Conservation (phyloP, 2,329 filamentous ascomycete species). For the Stemphylium lycopersici region DNA sequence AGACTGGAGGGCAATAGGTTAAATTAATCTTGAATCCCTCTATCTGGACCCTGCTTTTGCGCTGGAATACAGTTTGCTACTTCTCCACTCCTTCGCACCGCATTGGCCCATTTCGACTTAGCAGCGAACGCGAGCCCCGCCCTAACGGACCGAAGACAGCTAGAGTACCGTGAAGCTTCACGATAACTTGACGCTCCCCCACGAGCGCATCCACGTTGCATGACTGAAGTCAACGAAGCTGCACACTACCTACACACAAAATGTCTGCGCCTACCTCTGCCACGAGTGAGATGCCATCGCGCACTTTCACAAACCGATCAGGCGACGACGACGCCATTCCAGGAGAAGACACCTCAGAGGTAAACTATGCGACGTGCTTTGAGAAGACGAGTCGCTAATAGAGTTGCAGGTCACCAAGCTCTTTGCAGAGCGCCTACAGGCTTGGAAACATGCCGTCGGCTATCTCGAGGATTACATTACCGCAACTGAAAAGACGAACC, state of each 20-base stretch:
- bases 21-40: conserved; percentile 13
- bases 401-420: conserved; percentile 57
- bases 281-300: conserved; percentile 38
- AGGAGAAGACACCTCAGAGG: conserved; percentile 57
- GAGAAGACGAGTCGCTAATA: not conserved
- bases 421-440: conserved; percentile 84
- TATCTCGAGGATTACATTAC: conserved; percentile 90
- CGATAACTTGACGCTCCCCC: not conserved
- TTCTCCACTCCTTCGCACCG: not conserved
- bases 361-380: not conserved
- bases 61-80: not conserved
- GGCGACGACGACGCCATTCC: conserved; percentile 55
- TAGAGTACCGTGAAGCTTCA: conserved; percentile 8
- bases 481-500: conserved; percentile 85
- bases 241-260: not conserved
- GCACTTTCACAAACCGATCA: conserved; percentile 41
- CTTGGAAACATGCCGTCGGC: conserved; percentile 93
- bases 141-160: conserved; percentile 5
- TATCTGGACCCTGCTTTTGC: conserved; percentile 15
- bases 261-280: conserved; percentile 45
- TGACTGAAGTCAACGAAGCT: not conserved
- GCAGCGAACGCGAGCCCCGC: conserved; percentile 8
- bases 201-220: conserved; percentile 2
- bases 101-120: conserved; percentile 4
- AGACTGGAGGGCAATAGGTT: conserved; percentile 7